These are phyloP conservation scores for Scenedesmus sp. DNA, from an alignment of 163 green algal species.

Conservation along the genomic window DNA sequence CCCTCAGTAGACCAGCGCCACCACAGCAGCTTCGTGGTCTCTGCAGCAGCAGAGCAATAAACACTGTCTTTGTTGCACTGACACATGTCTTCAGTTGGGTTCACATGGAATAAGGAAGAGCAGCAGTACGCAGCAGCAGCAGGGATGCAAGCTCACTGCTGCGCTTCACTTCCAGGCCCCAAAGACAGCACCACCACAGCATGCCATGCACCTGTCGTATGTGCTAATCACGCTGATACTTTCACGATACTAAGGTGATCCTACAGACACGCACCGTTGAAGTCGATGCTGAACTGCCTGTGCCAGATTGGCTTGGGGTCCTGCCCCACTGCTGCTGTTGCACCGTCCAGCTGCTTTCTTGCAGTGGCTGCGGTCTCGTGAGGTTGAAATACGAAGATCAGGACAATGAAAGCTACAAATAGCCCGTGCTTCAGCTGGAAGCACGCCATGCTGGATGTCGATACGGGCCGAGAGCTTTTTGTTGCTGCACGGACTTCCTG, in stretches of 20 bases:
- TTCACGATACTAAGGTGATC: background rate
- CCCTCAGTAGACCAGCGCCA: conserved; percentile 1
- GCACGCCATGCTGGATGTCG: too few relatives aligned
- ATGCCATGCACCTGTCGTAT: background rate
- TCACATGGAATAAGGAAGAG: too few relatives aligned
- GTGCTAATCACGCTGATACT: too few relatives aligned
- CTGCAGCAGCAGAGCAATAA: background rate
- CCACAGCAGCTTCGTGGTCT: conserved; percentile 55
- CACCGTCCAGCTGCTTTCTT: background rate
- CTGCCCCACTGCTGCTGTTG: conserved; percentile 2
- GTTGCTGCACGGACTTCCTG: too few relatives aligned
- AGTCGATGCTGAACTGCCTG: conserved; percentile 50
- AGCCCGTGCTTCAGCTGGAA: background rate
- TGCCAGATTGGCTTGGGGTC: conserved; percentile 47
- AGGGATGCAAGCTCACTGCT: background rate
- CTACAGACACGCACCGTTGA: conserved; percentile 36
- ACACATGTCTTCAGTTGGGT: too few relatives aligned
- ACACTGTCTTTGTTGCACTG: too few relatives aligned
- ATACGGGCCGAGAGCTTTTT: too few relatives aligned
- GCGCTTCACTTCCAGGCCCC: too few relatives aligned
- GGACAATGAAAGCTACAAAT: background rate
- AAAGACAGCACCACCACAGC: background rate
- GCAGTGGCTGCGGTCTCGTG: background rate
- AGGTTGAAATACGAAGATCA: background rate
- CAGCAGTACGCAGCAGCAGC: background rate